phyloP scores from a whole-genome alignment of 1,139 yeast genomes.

The Taphrina communis region DNA sequence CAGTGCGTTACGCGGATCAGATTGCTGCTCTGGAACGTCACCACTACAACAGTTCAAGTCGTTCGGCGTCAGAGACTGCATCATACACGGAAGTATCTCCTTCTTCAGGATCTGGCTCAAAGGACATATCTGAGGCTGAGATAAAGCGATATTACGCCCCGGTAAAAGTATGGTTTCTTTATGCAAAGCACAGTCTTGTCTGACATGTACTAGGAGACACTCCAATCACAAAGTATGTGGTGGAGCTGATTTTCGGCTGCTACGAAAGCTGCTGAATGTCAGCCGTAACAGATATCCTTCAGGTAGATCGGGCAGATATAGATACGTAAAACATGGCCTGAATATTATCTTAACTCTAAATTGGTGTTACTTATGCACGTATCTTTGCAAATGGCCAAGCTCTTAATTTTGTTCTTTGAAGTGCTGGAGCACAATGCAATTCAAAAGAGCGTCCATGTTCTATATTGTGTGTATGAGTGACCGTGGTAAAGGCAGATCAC shows the following conservation, averaged over 20 bases:
- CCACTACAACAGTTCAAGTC: constrained; percentile 28
- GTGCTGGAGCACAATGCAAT: too few relatives aligned
- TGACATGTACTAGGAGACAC: background rate
- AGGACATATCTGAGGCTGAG: constrained; percentile 1
- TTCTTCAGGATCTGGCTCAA: background rate
- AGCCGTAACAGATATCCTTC: too few relatives aligned
- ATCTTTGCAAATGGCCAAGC: too few relatives aligned
- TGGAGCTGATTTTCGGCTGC: background rate
- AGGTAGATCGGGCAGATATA: too few relatives aligned
- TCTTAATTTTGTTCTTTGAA: too few relatives aligned
- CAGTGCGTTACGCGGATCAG: constrained; percentile 49
- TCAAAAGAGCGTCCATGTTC: too few relatives aligned
- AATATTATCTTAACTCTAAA: too few relatives aligned
- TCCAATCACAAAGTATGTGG: constrained; percentile 16
- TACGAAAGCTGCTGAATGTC: too few relatives aligned
- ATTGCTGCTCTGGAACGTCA: constrained; percentile 25
- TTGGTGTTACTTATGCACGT: too few relatives aligned
- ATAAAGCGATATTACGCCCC: constrained; percentile 18
- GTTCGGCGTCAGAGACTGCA: constrained; percentile 13
- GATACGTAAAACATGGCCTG: too few relatives aligned
- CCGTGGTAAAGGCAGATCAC: too few relatives aligned
- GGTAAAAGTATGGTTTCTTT: constrained; percentile 1
- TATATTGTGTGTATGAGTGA: too few relatives aligned
- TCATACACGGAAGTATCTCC: constrained; percentile 26
- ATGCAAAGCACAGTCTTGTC: background rate